Percentiles rank a stretch among this genome's conserved stretches.
phyloP scores from a whole-genome alignment of 352 stramenopile genomes.

The Elongisporangium undulatum region DNA sequence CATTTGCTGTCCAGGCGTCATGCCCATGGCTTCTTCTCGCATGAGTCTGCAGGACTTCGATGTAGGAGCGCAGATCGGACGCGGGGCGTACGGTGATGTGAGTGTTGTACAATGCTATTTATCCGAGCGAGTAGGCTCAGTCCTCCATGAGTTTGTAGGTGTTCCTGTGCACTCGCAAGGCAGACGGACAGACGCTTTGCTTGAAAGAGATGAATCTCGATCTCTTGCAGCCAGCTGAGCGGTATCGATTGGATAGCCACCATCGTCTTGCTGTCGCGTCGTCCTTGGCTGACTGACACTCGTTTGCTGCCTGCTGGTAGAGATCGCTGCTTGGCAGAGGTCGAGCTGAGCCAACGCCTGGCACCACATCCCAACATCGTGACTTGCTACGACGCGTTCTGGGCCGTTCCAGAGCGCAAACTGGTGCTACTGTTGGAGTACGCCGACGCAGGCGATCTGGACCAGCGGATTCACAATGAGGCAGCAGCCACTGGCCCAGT shows the following conservation, averaged over 20 bases:
- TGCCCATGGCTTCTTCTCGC: neutral
- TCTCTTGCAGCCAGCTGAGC: constrained; percentile 31
- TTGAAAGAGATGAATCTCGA: constrained; percentile 57
- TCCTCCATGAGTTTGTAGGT: constrained; percentile 20
- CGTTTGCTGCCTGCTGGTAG: constrained; percentile 9
- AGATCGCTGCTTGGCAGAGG: constrained; percentile 37
- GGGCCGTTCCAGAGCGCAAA: constrained; percentile 16
- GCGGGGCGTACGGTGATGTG: constrained; percentile 52
- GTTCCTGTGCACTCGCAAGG: constrained; percentile 31
- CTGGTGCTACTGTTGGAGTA: constrained; percentile 69
- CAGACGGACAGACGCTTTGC: constrained; percentile 25
- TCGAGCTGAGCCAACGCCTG: constrained; percentile 34
- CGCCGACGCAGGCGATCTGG: constrained; percentile 56
- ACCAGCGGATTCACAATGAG: constrained; percentile 22
- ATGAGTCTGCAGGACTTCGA: constrained; percentile 14
- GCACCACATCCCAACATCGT: constrained; percentile 56
- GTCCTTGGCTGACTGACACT: neutral
- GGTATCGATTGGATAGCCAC: constrained; percentile 14
- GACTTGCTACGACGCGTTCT: constrained; percentile 50
- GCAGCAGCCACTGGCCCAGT: neutral
- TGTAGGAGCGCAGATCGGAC: constrained; percentile 34
- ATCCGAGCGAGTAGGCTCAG: constrained; percentile 1
- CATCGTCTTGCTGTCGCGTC: neutral
- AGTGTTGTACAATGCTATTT: constrained; percentile 6
- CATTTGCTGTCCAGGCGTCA: neutral